phyloP scores from a whole-genome alignment of 2,329 filamentous ascomycete genomes.

The Trichoderma simmonsii region DNA sequence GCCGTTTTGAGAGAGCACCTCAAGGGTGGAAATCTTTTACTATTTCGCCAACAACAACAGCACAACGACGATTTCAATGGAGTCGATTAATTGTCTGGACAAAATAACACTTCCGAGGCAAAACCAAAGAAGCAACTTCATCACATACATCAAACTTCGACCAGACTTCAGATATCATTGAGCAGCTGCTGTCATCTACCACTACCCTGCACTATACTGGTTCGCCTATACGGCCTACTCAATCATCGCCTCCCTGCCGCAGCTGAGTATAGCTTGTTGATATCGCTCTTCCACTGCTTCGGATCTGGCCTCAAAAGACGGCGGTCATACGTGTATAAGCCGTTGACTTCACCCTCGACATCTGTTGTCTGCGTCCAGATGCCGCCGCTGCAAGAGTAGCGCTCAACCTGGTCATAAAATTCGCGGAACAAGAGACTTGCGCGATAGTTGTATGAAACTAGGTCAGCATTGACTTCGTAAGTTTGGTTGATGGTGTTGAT shows the following conservation, averaged over 20 bases:
- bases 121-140: not conserved
- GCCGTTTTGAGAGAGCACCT: not conserved
- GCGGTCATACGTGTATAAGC: constrained; percentile 66
- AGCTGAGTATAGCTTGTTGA: constrained; percentile 57
- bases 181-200: not conserved
- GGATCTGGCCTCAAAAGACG: constrained; percentile 55
- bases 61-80: not conserved
- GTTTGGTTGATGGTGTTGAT: constrained; percentile 62
- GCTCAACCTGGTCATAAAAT: constrained; percentile 57
- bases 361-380: constrained; percentile 74
- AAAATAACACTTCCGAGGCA: not conserved
- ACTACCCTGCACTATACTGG: not conserved
- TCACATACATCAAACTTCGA: not conserved
- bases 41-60: not conserved
- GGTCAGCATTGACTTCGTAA: constrained; percentile 60
- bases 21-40: not conserved
- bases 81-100: not conserved
- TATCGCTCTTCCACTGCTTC: constrained; percentile 58
- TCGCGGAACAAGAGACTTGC: constrained; percentile 58
- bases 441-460: constrained; percentile 65
- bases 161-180: not conserved
- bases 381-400: constrained; percentile 62
- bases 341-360: constrained; percentile 72
- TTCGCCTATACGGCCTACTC: not conserved
- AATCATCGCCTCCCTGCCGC: constrained; percentile 30